Conservation (phyloP, 306 rosid species). For the Mimosa bimucronata region DNA sequence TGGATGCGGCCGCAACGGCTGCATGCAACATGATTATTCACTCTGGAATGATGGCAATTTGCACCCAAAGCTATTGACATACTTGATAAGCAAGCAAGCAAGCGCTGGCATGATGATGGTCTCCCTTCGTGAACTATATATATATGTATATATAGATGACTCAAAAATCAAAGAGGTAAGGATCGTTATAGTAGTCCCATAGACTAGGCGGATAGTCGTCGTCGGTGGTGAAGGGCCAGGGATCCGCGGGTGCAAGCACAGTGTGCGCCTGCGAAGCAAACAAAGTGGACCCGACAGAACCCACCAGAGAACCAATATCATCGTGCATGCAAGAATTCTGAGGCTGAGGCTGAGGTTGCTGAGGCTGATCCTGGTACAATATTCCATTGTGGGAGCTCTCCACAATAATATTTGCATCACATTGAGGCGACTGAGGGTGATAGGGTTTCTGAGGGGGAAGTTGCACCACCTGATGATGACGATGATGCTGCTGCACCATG, state of each 20-base stretch:
- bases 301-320: conserved; percentile 39
- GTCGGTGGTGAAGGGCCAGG: conserved; percentile 65
- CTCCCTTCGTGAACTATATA: neutral
- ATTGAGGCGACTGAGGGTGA: conserved; percentile 2
- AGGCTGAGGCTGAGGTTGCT: neutral
- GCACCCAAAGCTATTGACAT: neutral
- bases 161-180: conserved; percentile 66
- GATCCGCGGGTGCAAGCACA: conserved; percentile 42
- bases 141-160: neutral
- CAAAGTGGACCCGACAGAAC: conserved; percentile 41
- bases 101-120: neutral
- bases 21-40: conserved; percentile 4
- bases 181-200: conserved; percentile 88
- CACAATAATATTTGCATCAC: neutral
- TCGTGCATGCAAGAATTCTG: conserved; percentile 31
- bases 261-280: conserved; percentile 39
- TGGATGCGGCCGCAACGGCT: neutral
- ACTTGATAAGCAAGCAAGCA: neutral
- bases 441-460: conserved; percentile 23
- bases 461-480: conserved; percentile 29
- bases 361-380: conserved; percentile 38
- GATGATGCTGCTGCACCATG: conserved; percentile 32
- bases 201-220: conserved; percentile 56
- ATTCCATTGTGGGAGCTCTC: conserved; percentile 25
- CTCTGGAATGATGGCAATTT: neutral